Percentiles rank a stretch among this genome's conserved stretches.
Evolutionary conservation across 805 yeast genomes (phyloP).

Genomic region (Yamadazyma philogaea): DNA sequence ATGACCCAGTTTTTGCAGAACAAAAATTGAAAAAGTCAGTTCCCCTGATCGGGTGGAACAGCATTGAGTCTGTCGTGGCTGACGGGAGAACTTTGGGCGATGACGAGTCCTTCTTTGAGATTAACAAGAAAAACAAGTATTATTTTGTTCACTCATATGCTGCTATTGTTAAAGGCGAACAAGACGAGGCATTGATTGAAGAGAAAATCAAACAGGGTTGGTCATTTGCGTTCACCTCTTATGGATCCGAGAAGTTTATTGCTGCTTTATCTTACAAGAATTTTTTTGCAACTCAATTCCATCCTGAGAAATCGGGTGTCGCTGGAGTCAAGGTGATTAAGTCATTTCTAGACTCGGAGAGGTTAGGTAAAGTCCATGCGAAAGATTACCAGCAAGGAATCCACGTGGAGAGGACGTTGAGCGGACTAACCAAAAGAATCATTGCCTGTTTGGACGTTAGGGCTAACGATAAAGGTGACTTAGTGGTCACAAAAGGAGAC

Average conservation of each 20-base stretch:
- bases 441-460: conserved; percentile 98
- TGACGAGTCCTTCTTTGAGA: conserved; percentile 49
- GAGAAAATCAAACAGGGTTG: conserved; percentile 46
- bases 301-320: conserved; percentile 95
- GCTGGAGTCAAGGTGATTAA: conserved; percentile 81
- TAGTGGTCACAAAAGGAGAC: conserved; percentile 98
- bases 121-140: conserved; percentile 67
- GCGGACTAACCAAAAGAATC: conserved; percentile 83
- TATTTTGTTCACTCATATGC: conserved; percentile 97
- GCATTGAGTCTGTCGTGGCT: conserved; percentile 28
- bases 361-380: conserved; percentile 20
- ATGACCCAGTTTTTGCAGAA: conserved; percentile 30
- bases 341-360: conserved; percentile 57
- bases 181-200: conserved; percentile 25
- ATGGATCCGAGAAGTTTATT: conserved; percentile 76
- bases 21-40: conserved; percentile 63
- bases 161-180: conserved; percentile 48
- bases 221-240: conserved; percentile 69
- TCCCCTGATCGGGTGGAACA: conserved; percentile 97
- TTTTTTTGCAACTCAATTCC: conserved; percentile 94
- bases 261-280: conserved; percentile 78
- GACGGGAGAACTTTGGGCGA: conserved; percentile 21
- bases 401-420: conserved; percentile 26
- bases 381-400: conserved; percentile 18
- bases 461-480: conserved; percentile 88